Conservation (phyloP, 306 rosid genomes). For the Crotalaria pallida region DNA sequence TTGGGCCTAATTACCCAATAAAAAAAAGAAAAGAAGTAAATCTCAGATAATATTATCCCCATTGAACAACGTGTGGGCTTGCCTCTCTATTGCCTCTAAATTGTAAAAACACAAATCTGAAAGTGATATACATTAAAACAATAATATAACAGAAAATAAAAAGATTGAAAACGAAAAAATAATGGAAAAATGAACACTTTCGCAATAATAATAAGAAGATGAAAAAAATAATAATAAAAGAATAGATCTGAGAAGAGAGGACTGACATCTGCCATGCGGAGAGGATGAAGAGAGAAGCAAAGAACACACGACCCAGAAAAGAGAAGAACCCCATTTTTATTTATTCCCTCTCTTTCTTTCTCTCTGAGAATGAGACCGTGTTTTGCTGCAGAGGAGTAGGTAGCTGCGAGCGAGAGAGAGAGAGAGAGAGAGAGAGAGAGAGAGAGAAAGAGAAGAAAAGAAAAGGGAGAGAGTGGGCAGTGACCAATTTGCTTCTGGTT, state of each 20-base stretch:
- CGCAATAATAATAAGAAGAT: not conserved
- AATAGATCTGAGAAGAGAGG: constrained; percentile 26
- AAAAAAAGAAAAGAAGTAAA: not conserved
- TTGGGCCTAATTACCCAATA: not conserved
- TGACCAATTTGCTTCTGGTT: not conserved
- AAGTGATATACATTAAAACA: not conserved
- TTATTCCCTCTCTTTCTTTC: not conserved
- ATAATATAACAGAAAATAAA: not conserved
- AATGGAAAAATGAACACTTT: not conserved
- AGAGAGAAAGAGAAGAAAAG: not conserved
- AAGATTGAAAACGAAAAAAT: not conserved
- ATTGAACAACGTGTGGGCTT: not conserved
- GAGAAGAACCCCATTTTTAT: constrained; percentile 67
- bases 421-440: no score
- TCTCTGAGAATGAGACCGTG: not conserved
- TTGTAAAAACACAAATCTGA: not conserved
- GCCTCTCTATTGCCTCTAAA: not conserved
- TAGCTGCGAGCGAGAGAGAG: not conserved
- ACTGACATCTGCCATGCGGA: constrained; percentile 84
- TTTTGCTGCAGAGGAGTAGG: not conserved
- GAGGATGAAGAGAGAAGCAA: constrained; percentile 88
- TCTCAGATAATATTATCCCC: not conserved
- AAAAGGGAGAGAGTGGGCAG: not conserved
- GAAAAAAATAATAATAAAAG: not conserved
- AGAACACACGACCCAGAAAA: constrained; percentile 82